Evolutionary conservation across 371 early-diverging fungal genomes (phyloP), one percentile per base, ranked within the genome.

Genomic region (Gilbertella persicaria): DNA sequence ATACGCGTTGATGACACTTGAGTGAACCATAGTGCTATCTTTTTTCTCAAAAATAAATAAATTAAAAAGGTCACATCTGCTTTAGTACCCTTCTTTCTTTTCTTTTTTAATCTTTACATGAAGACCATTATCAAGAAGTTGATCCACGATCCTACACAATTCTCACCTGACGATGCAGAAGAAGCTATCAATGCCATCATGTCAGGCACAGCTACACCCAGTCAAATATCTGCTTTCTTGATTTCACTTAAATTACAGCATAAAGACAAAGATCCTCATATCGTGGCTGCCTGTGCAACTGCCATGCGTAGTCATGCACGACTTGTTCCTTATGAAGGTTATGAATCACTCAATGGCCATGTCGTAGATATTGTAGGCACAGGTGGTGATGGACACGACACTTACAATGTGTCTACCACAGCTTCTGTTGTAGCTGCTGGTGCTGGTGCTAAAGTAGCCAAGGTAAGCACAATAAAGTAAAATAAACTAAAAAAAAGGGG

Each of bases 361-460:
- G 64, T 93, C 0, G 85, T 89, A 5, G 98, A 98, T 69, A 95
- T 96, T 64, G 98, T 98, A 2, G 98, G 98, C 3, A 98, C 98
- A 5, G 98, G 98, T 19, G 98, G 98, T n/a, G 98, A 98, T 69
- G 96, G 96, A 8, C 91, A 92, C 66, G 83, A 97, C 62, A 98
- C 98, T 10, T 97, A 95, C 63, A 98, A 98, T 64, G 96, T 96
- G 8, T 92, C 92, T 2, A 97, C 98, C 0, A 91, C 97, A 0
- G 84, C 95, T 5, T 90, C 91, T 17, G 80, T 98, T 33, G 91
- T 98, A 0, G 92, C 90, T 8, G 96, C 98, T 2, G 96, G 94
- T 23, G 95, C 94, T 1, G 96, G 97, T n/a, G 82, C 85, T 55
- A 83, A 80, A 60, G 91, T 98, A 33, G 96, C 95, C 53, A 98